Evolutionary conservation across 176 grass and related monocot genomes (phyloP).

Genomic region (Lolium perenne): DNA sequence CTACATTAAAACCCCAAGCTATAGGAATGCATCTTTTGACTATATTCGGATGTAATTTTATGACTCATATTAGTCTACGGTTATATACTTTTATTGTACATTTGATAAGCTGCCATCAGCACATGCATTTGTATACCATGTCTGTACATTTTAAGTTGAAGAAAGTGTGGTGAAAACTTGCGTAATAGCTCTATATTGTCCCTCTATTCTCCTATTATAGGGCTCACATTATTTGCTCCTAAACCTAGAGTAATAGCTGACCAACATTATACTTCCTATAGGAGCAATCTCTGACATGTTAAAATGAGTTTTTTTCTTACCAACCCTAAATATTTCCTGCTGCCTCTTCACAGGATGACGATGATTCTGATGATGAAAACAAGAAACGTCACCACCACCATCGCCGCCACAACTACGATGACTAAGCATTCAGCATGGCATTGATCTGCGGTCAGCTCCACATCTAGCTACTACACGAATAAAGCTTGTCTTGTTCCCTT

Average conservation of each 20-base stretch:
- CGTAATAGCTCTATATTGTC: not conserved
- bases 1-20: not conserved
- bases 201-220: not conserved
- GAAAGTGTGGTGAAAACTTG: not conserved
- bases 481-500: too few relatives aligned
- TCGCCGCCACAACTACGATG: too few relatives aligned
- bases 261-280: not conserved
- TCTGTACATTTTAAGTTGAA: not conserved
- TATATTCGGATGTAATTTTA: not conserved
- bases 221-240: not conserved
- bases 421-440: too few relatives aligned
- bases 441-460: too few relatives aligned
- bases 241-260: not conserved
- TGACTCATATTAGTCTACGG: not conserved
- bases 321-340: not conserved
- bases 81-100: not conserved
- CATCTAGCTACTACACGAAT: too few relatives aligned
- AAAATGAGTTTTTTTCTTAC: not conserved
- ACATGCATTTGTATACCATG: not conserved
- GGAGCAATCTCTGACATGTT: not conserved
- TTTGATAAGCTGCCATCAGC: not conserved
- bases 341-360: conserved; percentile 45
- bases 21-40: conserved; percentile 3
- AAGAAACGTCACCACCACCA: conserved; percentile 36
- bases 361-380: conserved; percentile 67